These are phyloP conservation scores for Aspergillus quadricinctus DNA, from an alignment of 2,329 filamentous ascomycete genomes.

Conservation along the genomic window DNA sequence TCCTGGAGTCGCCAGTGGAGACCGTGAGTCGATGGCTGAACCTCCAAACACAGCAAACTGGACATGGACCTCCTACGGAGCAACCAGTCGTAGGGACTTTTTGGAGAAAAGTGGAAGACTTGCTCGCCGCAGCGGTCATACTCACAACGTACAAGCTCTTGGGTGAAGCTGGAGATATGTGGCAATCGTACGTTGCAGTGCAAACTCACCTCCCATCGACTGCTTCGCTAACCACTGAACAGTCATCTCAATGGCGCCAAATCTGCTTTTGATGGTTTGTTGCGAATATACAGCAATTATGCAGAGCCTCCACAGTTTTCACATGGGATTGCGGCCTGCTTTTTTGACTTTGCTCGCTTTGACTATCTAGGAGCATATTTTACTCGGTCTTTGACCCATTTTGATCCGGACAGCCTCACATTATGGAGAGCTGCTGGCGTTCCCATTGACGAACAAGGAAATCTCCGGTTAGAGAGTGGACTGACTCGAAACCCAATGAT, in stretches of 20 bases:
- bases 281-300: constrained; percentile 26
- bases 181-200: constrained; percentile 43
- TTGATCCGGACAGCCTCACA: constrained; percentile 53
- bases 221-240: constrained; percentile 5
- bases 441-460: constrained; percentile 48
- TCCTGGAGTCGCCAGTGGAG: constrained; percentile 28
- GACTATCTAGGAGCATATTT: constrained; percentile 60
- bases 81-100: constrained; percentile 15
- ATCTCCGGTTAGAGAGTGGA: constrained; percentile 36
- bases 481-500: background rate
- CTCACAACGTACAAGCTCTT: constrained; percentile 61
- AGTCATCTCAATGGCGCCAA: constrained; percentile 59
- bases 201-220: background rate
- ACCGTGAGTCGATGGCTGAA: constrained; percentile 23
- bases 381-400: constrained; percentile 53
- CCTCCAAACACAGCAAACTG: constrained; percentile 11
- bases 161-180: constrained; percentile 57
- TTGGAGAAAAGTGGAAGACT: constrained; percentile 51
- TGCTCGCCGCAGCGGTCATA: constrained; percentile 58
- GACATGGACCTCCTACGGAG: background rate
- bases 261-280: constrained; percentile 48
- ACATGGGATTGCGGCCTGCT: constrained; percentile 53
- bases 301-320: constrained; percentile 32
- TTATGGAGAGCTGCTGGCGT: constrained; percentile 61
- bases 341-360: constrained; percentile 62